A percentile compares a stretch with the other conserved stretches of the same genome.
Conservation (phyloP, 1,139 yeast genomes). For the Diutina mesorugosa region DNA sequence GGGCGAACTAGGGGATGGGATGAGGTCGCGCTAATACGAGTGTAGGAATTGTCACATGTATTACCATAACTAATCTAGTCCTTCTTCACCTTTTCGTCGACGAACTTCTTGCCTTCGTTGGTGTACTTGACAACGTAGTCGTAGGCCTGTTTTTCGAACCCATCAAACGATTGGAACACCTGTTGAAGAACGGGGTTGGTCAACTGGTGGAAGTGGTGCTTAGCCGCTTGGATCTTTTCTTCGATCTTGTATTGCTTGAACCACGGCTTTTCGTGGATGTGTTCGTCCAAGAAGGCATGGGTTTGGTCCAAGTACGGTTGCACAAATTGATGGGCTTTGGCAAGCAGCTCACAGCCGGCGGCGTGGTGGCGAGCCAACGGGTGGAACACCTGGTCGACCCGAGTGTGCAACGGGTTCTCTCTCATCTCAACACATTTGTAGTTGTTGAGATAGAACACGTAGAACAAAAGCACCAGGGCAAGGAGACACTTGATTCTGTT, state of each 20-base stretch:
- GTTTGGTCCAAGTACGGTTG: not conserved
- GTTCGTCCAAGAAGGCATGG: not conserved
- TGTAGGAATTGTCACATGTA: not conserved
- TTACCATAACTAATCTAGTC: not conserved
- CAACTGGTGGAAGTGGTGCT: not conserved
- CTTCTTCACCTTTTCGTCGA: not conserved
- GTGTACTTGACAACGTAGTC: not conserved
- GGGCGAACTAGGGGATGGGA: not conserved
- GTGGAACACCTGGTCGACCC: constrained; percentile 2
- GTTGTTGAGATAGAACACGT: not conserved
- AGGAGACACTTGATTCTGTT: not conserved
- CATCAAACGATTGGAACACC: not conserved
- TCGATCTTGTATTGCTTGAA: not conserved
- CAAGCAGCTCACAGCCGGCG: not conserved
- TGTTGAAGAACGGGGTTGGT: not conserved
- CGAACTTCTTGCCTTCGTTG: not conserved
- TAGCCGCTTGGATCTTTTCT: not conserved
- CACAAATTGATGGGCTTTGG: not conserved
- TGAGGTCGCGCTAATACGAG: not conserved
- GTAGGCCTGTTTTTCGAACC: not conserved
- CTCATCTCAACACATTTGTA: constrained; percentile 2
- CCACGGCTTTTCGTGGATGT: not conserved
- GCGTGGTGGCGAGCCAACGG: constrained; percentile 3
- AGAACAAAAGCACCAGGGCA: constrained; percentile 2
- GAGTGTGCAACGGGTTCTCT: constrained; percentile 1